Evolutionary conservation across 1,284 basidiomycete species (phyloP).

Genomic region (Leccinum cinnamomeum): DNA sequence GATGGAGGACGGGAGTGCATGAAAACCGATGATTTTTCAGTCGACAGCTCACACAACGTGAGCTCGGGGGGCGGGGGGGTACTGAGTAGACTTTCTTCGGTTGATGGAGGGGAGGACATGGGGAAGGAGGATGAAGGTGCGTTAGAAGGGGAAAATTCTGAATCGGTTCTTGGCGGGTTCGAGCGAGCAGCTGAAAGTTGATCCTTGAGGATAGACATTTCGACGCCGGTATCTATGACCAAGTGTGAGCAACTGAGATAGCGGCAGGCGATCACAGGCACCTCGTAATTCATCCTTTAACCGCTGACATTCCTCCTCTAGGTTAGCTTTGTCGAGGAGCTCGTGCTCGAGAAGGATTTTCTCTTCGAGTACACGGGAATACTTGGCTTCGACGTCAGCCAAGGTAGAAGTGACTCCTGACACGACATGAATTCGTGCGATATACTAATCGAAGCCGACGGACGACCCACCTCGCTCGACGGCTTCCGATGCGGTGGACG

Average conservation of each 20-base stretch:
- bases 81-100: constrained; percentile 49
- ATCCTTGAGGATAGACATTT: constrained; percentile 81
- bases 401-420: constrained; percentile 77
- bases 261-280: constrained; percentile 36
- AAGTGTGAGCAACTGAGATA: constrained; percentile 23
- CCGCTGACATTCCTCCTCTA: constrained; percentile 92
- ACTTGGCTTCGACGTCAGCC: constrained; percentile 88
- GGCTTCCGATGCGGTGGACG: too few relatives aligned
- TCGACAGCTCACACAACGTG: constrained; percentile 58
- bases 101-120: constrained; percentile 24
- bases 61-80: constrained; percentile 60
- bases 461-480: too few relatives aligned
- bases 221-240: constrained; percentile 75
- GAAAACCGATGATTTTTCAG: constrained; percentile 38
- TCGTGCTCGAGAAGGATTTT: constrained; percentile 98
- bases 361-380: constrained; percentile 90
- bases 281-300: constrained; percentile 93
- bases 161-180: constrained; percentile 28
- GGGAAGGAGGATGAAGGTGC: constrained; percentile 24
- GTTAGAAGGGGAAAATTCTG: constrained; percentile 30
- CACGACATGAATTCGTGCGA: background rate
- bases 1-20: constrained; percentile 37
- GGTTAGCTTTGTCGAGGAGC: constrained; percentile 83
- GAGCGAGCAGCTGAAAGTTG: constrained; percentile 52
- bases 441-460: background rate